Conservation (phyloP, 495 filamentous ascomycete genomes). For the Aspergillus nidulans region DNA sequence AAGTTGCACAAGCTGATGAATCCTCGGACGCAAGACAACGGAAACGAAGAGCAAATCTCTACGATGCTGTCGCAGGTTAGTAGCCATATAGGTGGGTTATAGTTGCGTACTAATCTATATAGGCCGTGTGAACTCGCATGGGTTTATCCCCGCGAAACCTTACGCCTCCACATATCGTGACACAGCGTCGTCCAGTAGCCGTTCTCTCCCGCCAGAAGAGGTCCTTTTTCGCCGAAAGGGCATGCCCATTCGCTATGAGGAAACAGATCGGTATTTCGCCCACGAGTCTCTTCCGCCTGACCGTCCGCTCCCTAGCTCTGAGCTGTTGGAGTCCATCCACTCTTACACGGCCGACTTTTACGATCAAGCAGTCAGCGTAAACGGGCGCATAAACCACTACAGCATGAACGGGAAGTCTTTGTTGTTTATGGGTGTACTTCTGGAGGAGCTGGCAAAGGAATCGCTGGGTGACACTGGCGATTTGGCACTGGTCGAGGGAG, state of each 20-base stretch:
- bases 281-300: conserved; percentile 49
- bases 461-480: conserved; percentile 67
- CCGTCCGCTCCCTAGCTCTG: conserved; percentile 61
- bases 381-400: conserved; percentile 46
- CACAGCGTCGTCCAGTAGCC: conserved; percentile 47
- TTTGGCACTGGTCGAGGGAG: conserved; percentile 67
- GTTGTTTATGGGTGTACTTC: conserved; percentile 71
- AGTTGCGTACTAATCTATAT: conserved; percentile 1
- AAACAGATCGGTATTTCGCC: conserved; percentile 68
- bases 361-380: conserved; percentile 31
- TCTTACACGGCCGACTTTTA: conserved; percentile 72
- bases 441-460: conserved; percentile 69
- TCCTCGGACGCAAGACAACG: conserved; percentile 5
- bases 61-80: conserved; percentile 77
- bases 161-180: conserved; percentile 44
- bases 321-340: conserved; percentile 74
- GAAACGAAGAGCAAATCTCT: conserved; percentile 53
- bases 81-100: neutral
- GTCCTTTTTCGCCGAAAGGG: conserved; percentile 61
- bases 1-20: conserved; percentile 6
- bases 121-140: conserved; percentile 50
- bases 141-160: conserved; percentile 36
- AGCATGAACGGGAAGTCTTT: conserved; percentile 85
- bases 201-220: conserved; percentile 64
- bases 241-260: conserved; percentile 60